Evolutionary conservation across 202 grass and related monocot genomes (phyloP), one percentile per base, ranked within the genome.

Genomic region (Tripidium arundinaceum): DNA sequence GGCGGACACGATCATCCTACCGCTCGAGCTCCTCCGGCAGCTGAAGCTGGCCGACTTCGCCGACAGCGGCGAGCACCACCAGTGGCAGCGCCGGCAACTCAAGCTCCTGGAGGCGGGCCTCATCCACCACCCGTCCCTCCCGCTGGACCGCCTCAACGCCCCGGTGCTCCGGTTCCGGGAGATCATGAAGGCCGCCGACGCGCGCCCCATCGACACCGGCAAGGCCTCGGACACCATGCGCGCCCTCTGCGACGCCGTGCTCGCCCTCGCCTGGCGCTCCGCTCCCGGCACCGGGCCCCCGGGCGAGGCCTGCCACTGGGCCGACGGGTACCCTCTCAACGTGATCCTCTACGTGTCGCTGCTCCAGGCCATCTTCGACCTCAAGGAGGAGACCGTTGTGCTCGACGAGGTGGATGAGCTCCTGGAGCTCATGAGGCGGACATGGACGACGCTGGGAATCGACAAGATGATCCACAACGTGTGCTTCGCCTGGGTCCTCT

Each of bases 401-500:
- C 81, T 98, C 18, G 92, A 98, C 69, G 92, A 98, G 65, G 90
- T 98, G 11, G 95, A 98, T 7, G 92, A 98, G 80, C 85, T 98
- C 55, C 64, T 93, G 2, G 90, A 98, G 88, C 83, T 98, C 33
- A 94, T 98, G 50, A 93, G 37, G 88, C 62, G 83, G 95, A 93
- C 95, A 19, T 98, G 95, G 95, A 6, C 79, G 22, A 94, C 76
- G 62, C 79, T 94, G 1, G 88, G 90, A 27, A 68, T 98, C 29
- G 82, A 83, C 61, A 77, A 43, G 86, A 84, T 75, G 86, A 11
- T 94, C n/a, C 92, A 98, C 75, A 93, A 93, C 28, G 79, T 75
- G 31, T 98, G 90, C 79, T 87, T 98, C 75, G 76, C 90, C 1
- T 98, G 92, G 92, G 82, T 87, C 19, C 77, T 98, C 8, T 98